Evolutionary conservation across 2,329 filamentous ascomycete genomes (phyloP).

Genomic region (Aspergillus novoparasiticus): DNA sequence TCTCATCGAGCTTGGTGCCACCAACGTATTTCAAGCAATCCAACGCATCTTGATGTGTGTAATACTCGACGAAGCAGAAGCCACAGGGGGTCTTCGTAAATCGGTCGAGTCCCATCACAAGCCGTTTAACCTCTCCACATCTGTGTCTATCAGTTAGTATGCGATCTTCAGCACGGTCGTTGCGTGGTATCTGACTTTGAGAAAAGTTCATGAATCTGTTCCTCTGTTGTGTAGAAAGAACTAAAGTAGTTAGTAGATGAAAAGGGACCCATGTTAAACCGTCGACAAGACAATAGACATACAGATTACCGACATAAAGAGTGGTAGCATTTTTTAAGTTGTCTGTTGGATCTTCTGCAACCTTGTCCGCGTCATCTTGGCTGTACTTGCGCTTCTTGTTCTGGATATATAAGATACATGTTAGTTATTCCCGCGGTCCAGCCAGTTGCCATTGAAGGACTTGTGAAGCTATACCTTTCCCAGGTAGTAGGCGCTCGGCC

Average conservation of each 20-base stretch:
- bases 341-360: conserved; percentile 67
- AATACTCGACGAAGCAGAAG: conserved; percentile 99
- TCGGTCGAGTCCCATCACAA: conserved; percentile 96
- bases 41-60: conserved; percentile 93
- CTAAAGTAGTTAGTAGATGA: conserved; percentile 45
- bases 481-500: conserved; percentile 90
- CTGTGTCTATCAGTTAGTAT: conserved; percentile 36
- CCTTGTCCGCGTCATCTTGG: conserved; percentile 61
- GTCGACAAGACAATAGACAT: conserved; percentile 38
- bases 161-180: background rate
- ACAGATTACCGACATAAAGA: conserved; percentile 96
- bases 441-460: background rate
- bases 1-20: conserved; percentile 95
- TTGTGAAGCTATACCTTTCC: conserved; percentile 62
- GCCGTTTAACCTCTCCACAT: conserved; percentile 94
- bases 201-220: conserved; percentile 97
- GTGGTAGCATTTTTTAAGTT: conserved; percentile 86
- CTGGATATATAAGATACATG: conserved; percentile 42
- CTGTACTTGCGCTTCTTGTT: conserved; percentile 71
- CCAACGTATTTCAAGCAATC: conserved; percentile 99
- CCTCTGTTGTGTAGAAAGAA: conserved; percentile 97
- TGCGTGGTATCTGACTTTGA: conserved; percentile 64
- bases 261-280: background rate
- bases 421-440: background rate
- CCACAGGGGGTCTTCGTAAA: conserved; percentile 98